Percentiles rank a stretch among this genome's conserved stretches.
Conservation (phyloP, 1,139 yeast genomes). For the Zygoascus sp. region DNA sequence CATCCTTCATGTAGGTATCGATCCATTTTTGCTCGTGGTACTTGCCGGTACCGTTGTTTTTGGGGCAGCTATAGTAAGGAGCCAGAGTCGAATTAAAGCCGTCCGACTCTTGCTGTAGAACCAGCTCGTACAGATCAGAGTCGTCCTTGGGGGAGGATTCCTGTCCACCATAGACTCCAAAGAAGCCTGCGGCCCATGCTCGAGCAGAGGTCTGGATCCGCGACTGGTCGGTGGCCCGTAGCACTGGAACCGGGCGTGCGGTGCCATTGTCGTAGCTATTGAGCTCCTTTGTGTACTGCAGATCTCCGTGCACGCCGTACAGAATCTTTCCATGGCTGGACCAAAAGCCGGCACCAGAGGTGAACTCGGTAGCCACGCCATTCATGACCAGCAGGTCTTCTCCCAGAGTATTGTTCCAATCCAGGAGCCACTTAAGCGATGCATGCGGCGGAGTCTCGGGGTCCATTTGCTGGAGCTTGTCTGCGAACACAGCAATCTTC, state of each 20-base stretch:
- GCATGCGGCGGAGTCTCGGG: constrained; percentile 28
- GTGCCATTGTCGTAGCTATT: constrained; percentile 35
- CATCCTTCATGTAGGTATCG: constrained; percentile 37
- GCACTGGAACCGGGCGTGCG: constrained; percentile 31
- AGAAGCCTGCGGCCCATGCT: constrained; percentile 45
- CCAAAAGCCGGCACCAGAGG: constrained; percentile 39
- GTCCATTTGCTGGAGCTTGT: constrained; percentile 30
- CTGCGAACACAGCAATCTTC: constrained; percentile 30
- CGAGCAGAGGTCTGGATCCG: constrained; percentile 40
- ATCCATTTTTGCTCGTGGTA: constrained; percentile 34
- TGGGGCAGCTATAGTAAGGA: constrained; percentile 39
- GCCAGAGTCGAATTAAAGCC: constrained; percentile 43
- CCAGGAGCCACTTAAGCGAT: constrained; percentile 31
- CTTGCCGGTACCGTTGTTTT: constrained; percentile 28
- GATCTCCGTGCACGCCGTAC: constrained; percentile 30
- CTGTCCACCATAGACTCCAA: constrained; percentile 38
- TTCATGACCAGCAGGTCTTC: constrained; percentile 35
- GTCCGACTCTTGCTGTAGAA: constrained; percentile 34
- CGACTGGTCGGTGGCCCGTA: constrained; percentile 40
- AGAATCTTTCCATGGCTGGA: constrained; percentile 39
- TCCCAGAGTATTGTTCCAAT: constrained; percentile 37
- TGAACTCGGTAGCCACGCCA: constrained; percentile 40
- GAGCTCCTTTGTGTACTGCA: constrained; percentile 26
- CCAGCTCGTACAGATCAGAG: constrained; percentile 32
- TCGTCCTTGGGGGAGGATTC: constrained; percentile 28